A percentile compares a stretch with the other conserved stretches of the same genome.
Evolutionary conservation across 2,329 filamentous ascomycete genomes (phyloP).

Genomic region (Botrytis sinoallii): DNA sequence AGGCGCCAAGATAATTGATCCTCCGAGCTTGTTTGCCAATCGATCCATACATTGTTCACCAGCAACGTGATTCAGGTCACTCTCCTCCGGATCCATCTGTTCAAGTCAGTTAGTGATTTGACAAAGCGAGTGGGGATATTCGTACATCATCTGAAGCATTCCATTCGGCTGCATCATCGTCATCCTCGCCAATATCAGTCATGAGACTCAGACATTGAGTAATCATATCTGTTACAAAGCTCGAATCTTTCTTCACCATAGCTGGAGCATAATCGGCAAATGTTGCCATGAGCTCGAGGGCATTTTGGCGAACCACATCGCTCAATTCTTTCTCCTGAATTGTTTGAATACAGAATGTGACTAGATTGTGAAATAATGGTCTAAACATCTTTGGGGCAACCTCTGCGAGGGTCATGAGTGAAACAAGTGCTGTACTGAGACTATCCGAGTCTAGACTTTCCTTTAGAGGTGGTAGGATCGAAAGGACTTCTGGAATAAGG

Average conservation of each 20-base stretch:
- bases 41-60: constrained; percentile 99
- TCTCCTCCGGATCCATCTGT: constrained; percentile 89
- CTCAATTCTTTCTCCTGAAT: constrained; percentile 94
- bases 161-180: constrained; percentile 94
- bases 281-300: constrained; percentile 93
- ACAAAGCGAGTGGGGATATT: background rate
- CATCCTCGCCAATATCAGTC: constrained; percentile 93
- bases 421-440: constrained; percentile 82
- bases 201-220: constrained; percentile 96
- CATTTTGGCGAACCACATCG: constrained; percentile 88
- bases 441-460: constrained; percentile 87
- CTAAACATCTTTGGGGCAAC: constrained; percentile 98
- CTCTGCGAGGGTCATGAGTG: constrained; percentile 92
- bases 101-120: constrained; percentile 33
- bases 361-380: constrained; percentile 84
- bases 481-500: constrained; percentile 86
- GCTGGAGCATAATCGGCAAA: constrained; percentile 93
- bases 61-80: constrained; percentile 93
- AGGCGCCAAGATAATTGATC: constrained; percentile 84
- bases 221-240: constrained; percentile 94
- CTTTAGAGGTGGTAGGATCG: constrained; percentile 91
- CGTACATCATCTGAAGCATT: constrained; percentile 80
- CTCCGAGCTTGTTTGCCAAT: constrained; percentile 93
- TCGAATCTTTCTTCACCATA: constrained; percentile 92
- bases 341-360: constrained; percentile 88